Percentiles rank a stretch among this genome's conserved stretches.
Evolutionary conservation across 2,329 filamentous ascomycete genomes (phyloP).

Genomic region (Ascochyta lentis): DNA sequence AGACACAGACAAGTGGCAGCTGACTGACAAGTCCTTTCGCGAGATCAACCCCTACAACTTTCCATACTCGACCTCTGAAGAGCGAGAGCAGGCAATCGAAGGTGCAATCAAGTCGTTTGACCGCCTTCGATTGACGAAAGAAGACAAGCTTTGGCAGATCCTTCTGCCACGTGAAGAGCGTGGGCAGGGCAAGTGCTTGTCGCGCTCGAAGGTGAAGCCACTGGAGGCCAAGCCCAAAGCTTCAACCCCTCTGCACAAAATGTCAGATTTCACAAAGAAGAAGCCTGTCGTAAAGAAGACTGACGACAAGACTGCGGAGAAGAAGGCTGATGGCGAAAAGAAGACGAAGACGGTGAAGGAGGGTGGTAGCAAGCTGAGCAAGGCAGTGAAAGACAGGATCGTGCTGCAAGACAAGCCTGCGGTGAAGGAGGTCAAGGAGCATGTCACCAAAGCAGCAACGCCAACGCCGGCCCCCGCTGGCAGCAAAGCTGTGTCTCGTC

Average conservation of each 20-base stretch:
- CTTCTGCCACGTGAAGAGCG: slow-evolving; percentile 66
- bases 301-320: slow-evolving; percentile 52
- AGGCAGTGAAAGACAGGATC: slow-evolving; percentile 36
- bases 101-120: slow-evolving; percentile 69
- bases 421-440: slow-evolving; percentile 35
- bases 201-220: slow-evolving; percentile 62
- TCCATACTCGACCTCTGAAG: slow-evolving; percentile 61
- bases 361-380: slow-evolving; percentile 25
- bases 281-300: slow-evolving; percentile 53
- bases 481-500: slow-evolving; percentile 28
- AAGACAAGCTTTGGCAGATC: slow-evolving; percentile 68
- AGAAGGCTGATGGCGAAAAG: slow-evolving; percentile 21
- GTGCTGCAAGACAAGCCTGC: slow-evolving; percentile 24
- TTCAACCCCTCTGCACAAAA: slow-evolving; percentile 45
- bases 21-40: slow-evolving; percentile 65
- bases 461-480: slow-evolving; percentile 20
- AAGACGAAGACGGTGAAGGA: slow-evolving; percentile 41
- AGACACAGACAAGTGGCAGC: slow-evolving; percentile 51
- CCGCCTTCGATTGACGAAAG: slow-evolving; percentile 64
- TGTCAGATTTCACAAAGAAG: slow-evolving; percentile 50
- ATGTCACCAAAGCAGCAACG: slow-evolving; percentile 26
- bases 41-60: slow-evolving; percentile 69
- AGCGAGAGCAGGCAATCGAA: slow-evolving; percentile 66
- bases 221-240: slow-evolving; percentile 45
- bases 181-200: slow-evolving; percentile 67